Evolutionary conservation across 768 basidiomycete species (phyloP), one percentile per base, ranked within the genome.

Genomic region (Jaapia argillacea): DNA sequence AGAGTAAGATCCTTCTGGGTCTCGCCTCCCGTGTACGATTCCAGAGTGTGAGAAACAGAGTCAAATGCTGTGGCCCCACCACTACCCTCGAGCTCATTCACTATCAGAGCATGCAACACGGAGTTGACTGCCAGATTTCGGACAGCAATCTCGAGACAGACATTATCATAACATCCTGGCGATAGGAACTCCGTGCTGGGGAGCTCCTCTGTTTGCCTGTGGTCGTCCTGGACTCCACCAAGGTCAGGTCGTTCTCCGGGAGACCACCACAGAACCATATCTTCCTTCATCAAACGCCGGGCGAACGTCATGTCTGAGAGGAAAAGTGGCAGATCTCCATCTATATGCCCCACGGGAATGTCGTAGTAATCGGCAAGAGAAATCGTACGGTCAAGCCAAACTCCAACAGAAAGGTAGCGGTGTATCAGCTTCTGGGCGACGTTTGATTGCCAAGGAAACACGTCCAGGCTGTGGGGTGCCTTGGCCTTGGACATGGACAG

Each of bases 181-280:
- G 77, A 73, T 40, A 77, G 67, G 61, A 96, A 90, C 48, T 96
- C 91, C 0, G 90, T 87, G 46, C 79, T 82, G 10, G 80, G 78
- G 21, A 89, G 65, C 36, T 93, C 91, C 46, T 89, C 86, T 1
- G 72, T 64, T 1, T 79, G 75, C 37, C 82, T 72, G 42, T 73
- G 74, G 60, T 98, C 94, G 38, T 89, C 79, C 58, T 99, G 92
- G 40, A 83, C 74, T 3, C 96, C 96, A 25, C 96, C 96, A 0
- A 98, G 71, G 63, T 99, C 96, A 3, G 96, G 93, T 16, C 75
- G 75, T 24, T 88, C 79, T 3, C 82, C 77, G 2, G 84, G 74
- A 6, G 96, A 94, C 96, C 96, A 99, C 96, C 96, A 99, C 3
- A 99, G 68, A 3, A 97, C 70, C 55, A 88, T 79, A 54, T 98